Conservation (phyloP, 768 basidiomycete species). For the Lanmaoa pseudosensibilis region DNA sequence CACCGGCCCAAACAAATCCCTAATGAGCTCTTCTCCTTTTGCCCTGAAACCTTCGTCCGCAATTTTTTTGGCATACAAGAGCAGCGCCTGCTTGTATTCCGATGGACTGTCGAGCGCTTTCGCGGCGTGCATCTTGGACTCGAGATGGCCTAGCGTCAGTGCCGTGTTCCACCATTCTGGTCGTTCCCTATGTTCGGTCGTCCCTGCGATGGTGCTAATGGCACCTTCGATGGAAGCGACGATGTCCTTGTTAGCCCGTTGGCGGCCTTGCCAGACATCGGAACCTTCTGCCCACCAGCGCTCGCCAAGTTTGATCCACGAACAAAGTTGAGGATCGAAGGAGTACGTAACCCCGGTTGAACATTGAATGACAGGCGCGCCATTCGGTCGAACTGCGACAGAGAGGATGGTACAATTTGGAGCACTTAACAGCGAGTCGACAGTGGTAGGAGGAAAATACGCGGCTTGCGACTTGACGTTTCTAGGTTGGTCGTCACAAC, state of each 20-base stretch:
- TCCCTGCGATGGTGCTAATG: slow-evolving; percentile 43
- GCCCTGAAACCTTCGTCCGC: slow-evolving; percentile 86
- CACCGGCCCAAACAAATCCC: slow-evolving; percentile 86
- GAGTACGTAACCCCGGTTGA: slow-evolving; percentile 79
- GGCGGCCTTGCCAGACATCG: slow-evolving; percentile 77
- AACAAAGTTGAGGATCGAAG: slow-evolving; percentile 64
- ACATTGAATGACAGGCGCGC: slow-evolving; percentile 72
- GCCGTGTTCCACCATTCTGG: slow-evolving; percentile 84
- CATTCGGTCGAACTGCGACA: slow-evolving; percentile 73
- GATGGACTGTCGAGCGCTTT: slow-evolving; percentile 72
- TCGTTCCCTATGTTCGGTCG: slow-evolving; percentile 44
- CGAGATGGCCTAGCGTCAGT: slow-evolving; percentile 84
- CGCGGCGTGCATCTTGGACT: slow-evolving; percentile 76
- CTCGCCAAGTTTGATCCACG: slow-evolving; percentile 78
- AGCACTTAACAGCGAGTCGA: slow-evolving; percentile 56
- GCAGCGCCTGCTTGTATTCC: slow-evolving; percentile 79
- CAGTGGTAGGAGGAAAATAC: slow-evolving; percentile 63
- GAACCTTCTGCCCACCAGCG: slow-evolving; percentile 86
- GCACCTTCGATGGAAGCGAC: slow-evolving; percentile 55
- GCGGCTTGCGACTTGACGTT: slow-evolving; percentile 68
- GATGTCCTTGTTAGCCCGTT: slow-evolving; percentile 54
- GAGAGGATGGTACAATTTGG: slow-evolving; percentile 64
- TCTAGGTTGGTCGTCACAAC: slow-evolving; percentile 45
- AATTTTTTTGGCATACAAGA: slow-evolving; percentile 78
- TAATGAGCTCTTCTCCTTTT: slow-evolving; percentile 89